These are phyloP conservation scores for Amylocarpus encephaloides DNA, from an alignment of 2,329 filamentous ascomycete species.

Conservation along the genomic window DNA sequence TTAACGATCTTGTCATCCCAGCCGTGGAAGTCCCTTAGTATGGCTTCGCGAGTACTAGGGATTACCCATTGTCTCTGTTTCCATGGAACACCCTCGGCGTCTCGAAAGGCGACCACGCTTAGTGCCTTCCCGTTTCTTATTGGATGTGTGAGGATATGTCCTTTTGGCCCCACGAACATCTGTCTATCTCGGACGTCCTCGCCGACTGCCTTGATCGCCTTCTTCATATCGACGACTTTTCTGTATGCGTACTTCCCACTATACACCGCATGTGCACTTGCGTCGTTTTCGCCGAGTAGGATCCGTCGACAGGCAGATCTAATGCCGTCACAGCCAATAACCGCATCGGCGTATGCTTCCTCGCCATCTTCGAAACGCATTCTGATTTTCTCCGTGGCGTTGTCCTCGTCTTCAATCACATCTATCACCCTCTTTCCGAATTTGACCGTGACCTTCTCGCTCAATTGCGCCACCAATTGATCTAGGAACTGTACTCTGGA, in stretches of 20 bases:
- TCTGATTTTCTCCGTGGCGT: constrained; percentile 18
- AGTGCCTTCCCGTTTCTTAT: constrained; percentile 46
- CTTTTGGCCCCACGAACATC: constrained; percentile 50
- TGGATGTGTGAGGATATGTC: constrained; percentile 54
- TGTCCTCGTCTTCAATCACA: constrained; percentile 17
- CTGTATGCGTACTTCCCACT: constrained; percentile 55
- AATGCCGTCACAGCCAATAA: constrained; percentile 59
- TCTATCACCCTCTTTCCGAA: constrained; percentile 30
- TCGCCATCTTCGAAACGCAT: constrained; percentile 39
- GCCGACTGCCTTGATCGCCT: constrained; percentile 42
- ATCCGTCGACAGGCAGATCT: constrained; percentile 46
- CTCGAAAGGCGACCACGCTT: constrained; percentile 47
- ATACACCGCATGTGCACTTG: constrained; percentile 43
- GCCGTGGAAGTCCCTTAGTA: constrained; percentile 34
- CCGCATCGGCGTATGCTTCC: constrained; percentile 36
- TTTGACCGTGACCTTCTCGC: constrained; percentile 24
- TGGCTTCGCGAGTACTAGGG: constrained; percentile 36
- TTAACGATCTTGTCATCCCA: constrained; percentile 34
- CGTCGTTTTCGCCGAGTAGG: constrained; percentile 42
- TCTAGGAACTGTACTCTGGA: constrained; percentile 38
- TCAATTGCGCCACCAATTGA: constrained; percentile 35
- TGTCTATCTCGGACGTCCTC: constrained; percentile 41
- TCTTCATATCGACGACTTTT: constrained; percentile 50
- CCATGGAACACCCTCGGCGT: constrained; percentile 37
- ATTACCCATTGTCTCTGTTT: constrained; percentile 35